phyloP scores from a whole-genome alignment of 768 basidiomycete genomes.

The Hypholoma fasciculare region DNA sequence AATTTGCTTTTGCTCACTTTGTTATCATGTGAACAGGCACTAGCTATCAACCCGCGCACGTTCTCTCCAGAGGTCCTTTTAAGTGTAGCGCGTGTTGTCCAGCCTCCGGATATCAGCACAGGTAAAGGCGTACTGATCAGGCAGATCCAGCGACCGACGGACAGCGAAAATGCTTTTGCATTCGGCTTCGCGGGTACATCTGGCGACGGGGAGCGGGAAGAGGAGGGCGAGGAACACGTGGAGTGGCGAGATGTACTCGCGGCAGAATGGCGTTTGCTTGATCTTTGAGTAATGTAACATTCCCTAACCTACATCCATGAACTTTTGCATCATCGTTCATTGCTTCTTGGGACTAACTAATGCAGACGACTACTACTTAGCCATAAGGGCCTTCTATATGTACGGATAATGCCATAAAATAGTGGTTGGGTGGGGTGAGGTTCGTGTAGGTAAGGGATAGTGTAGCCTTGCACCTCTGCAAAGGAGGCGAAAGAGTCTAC shows the following conservation, averaged over 20 bases:
- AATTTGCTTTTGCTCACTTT: neutral
- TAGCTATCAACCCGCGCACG: slow-evolving; percentile 59
- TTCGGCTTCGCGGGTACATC: neutral
- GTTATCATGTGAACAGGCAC: slow-evolving; percentile 38
- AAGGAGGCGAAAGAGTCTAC: too few species aligned
- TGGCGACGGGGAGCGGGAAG: neutral
- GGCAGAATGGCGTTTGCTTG: neutral
- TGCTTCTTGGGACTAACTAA: too few species aligned
- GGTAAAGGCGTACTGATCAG: slow-evolving; percentile 14
- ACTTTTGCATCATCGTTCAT: too few species aligned
- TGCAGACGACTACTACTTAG: too few species aligned
- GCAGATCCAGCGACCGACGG: slow-evolving; percentile 14
- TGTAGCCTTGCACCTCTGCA: too few species aligned
- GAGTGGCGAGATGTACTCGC: neutral
- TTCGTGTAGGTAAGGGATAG: too few species aligned
- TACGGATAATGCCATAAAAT: too few species aligned
- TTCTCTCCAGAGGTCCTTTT: slow-evolving; percentile 60
- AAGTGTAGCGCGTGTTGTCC: slow-evolving; percentile 41
- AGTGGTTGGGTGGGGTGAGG: too few species aligned
- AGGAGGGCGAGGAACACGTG: neutral
- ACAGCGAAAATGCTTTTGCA: neutral
- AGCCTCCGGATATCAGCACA: slow-evolving; percentile 7
- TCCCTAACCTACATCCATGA: too few species aligned
- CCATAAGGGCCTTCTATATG: too few species aligned
- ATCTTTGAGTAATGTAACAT: neutral